These are phyloP conservation scores for Setaria italica DNA, from an alignment of 202 grass and related monocot genomes.

Conservation along the genomic window DNA sequence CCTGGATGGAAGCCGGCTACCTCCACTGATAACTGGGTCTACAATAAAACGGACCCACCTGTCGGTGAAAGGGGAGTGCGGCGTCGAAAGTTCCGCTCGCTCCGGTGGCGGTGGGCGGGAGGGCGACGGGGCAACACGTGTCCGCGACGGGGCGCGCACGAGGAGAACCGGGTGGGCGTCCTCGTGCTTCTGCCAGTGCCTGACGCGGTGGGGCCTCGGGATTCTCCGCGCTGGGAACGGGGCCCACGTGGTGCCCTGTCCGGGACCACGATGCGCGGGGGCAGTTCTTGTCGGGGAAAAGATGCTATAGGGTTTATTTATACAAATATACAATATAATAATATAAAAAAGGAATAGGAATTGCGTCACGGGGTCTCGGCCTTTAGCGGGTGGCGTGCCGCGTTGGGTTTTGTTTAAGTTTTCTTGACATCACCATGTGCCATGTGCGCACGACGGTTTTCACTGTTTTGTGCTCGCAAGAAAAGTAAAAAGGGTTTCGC, in stretches of 20 bases:
- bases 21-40: background rate
- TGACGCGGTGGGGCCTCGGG: conserved; percentile 31
- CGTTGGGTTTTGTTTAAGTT: conserved; percentile 31
- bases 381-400: conserved; percentile 45
- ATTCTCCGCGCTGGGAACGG: conserved; percentile 40
- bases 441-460: conserved; percentile 42
- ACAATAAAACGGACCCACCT: fast-evolving
- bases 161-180: conserved; percentile 25
- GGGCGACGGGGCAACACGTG: conserved; percentile 19
- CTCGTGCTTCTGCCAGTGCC: conserved; percentile 8
- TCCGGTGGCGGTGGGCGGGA: background rate
- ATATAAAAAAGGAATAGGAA: background rate
- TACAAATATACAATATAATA: no score
- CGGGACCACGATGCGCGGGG: background rate
- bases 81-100: fast-evolving
- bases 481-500: background rate
- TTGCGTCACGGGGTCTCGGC: conserved; percentile 36
- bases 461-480: background rate
- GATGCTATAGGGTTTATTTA: background rate
- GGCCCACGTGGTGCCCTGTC: conserved; percentile 11
- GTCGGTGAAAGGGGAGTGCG: fast-evolving
- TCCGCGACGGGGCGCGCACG: conserved; percentile 10
- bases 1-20: fast-evolving
- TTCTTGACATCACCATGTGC: conserved; percentile 36
- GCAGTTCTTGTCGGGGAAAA: conserved; percentile 7